Conservation (phyloP, 1,284 basidiomycete species). For the Cryptococcus amylolentus region DNA sequence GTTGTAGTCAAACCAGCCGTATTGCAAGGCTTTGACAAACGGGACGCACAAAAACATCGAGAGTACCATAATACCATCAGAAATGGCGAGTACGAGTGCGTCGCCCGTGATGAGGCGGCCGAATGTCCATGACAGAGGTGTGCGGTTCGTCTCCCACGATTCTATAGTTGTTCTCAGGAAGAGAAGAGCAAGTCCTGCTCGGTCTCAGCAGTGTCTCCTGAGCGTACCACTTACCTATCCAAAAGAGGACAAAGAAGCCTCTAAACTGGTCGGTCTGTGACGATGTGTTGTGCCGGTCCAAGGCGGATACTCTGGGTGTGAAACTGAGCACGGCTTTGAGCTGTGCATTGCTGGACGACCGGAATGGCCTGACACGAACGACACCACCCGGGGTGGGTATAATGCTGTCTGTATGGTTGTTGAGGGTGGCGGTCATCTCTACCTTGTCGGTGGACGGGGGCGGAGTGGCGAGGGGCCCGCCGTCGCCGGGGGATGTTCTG, state of each 20-base stretch:
- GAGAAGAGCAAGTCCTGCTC: constrained; percentile 68
- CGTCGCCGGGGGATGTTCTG: neutral
- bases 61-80: constrained; percentile 74
- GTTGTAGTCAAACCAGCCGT: constrained; percentile 74
- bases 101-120: constrained; percentile 85
- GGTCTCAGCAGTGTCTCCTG: neutral
- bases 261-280: constrained; percentile 80
- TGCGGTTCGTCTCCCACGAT: constrained; percentile 69
- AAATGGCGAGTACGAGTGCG: constrained; percentile 74
- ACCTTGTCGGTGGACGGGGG: neutral
- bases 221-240: constrained; percentile 52
- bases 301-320: constrained; percentile 72
- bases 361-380: constrained; percentile 42
- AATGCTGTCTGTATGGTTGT: constrained; percentile 25
- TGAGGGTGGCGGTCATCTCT: constrained; percentile 34
- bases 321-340: constrained; percentile 69
- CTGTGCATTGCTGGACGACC: constrained; percentile 40
- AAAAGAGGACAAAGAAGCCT: constrained; percentile 91
- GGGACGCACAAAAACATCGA: constrained; percentile 73
- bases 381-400: constrained; percentile 40
- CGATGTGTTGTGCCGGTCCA: constrained; percentile 73
- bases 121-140: constrained; percentile 74
- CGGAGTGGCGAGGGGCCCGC: neutral
- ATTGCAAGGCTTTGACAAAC: constrained; percentile 71
- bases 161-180: constrained; percentile 71